phyloP scores from a whole-genome alignment of 106 monocot genomes.

The Gastrodia elata region DNA sequence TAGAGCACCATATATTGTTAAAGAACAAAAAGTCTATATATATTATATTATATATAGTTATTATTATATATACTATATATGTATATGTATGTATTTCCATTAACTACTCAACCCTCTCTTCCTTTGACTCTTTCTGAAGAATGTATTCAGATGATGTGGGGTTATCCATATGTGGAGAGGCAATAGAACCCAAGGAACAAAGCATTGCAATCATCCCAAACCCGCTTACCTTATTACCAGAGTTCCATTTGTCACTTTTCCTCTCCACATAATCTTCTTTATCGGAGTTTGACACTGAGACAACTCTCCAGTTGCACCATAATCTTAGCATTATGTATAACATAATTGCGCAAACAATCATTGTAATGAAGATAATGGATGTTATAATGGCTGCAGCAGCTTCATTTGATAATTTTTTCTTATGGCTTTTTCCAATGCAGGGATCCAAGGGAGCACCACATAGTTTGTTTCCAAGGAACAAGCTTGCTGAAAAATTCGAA shows the following conservation, averaged over 20 bases:
- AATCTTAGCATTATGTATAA: slow-evolving; percentile 69
- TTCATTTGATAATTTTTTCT: slow-evolving; percentile 23
- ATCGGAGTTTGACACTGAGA: slow-evolving; percentile 71
- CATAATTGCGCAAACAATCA: slow-evolving; percentile 54
- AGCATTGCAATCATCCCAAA: slow-evolving; percentile 49
- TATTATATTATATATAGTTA: too few species aligned
- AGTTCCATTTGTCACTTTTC: slow-evolving; percentile 11
- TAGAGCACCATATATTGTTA: too few species aligned
- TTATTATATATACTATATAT: too few species aligned
- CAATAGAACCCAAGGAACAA: slow-evolving; percentile 9
- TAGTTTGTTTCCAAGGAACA: slow-evolving; percentile 48
- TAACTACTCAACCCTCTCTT: background rate
- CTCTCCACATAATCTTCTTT: slow-evolving; percentile 22
- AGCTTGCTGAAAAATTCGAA: slow-evolving; percentile 41
- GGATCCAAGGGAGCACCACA: slow-evolving; percentile 52
- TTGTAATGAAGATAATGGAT: slow-evolving; percentile 60
- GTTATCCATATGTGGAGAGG: slow-evolving; percentile 25
- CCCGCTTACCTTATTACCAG: slow-evolving; percentile 9
- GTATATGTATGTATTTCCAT: too few species aligned
- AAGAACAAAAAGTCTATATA: too few species aligned
- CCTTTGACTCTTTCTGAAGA: slow-evolving; percentile 22
- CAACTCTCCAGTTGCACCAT: slow-evolving; percentile 78
- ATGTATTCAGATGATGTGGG: slow-evolving; percentile 30
- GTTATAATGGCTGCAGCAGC: slow-evolving; percentile 41
- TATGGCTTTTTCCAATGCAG: slow-evolving; percentile 7